These are phyloP conservation scores for Wickerhamomyces tratensis DNA, from an alignment of 805 yeast genomes.

Conservation along the genomic window DNA sequence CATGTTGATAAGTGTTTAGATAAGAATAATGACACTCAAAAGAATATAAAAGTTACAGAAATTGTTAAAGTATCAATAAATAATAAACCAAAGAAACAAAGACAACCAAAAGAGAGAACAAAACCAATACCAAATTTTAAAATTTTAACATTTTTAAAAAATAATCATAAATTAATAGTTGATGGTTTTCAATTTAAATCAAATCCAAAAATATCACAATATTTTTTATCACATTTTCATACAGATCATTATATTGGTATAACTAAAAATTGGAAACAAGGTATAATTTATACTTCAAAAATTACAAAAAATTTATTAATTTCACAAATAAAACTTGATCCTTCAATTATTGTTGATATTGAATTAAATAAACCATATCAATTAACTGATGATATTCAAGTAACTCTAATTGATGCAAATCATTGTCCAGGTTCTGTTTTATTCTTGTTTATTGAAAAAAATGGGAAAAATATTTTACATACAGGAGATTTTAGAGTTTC, in stretches of 20 bases:
- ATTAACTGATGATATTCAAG: constrained; percentile 36
- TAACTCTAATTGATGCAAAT: constrained; percentile 72
- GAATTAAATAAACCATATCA: constrained; percentile 32
- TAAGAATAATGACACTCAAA: constrained; percentile 21
- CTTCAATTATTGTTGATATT: constrained; percentile 28
- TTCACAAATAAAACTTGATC: constrained; percentile 44
- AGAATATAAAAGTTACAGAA: constrained; percentile 15
- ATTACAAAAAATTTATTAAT: constrained; percentile 54
- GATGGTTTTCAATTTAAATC: constrained; percentile 56
- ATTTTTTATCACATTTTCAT: constrained; percentile 79
- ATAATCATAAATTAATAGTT: constrained; percentile 35
- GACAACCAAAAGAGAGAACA: constrained; percentile 1
- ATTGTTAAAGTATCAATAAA: constrained; percentile 19
- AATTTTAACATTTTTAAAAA: constrained; percentile 30
- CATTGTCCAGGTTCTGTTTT: constrained; percentile 96
- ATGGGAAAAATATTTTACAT: constrained; percentile 41
- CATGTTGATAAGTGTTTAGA: constrained; percentile 50
- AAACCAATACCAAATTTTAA: constrained; percentile 38
- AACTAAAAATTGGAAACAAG: constrained; percentile 65
- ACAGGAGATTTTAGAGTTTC: constrained; percentile 91
- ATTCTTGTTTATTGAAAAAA: constrained; percentile 39
- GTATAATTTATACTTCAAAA: constrained; percentile 61
- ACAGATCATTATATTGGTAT: constrained; percentile 92
- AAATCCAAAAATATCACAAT: constrained; percentile 34
- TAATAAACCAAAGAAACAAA: constrained; percentile 4